Evolutionary conservation across 1,284 basidiomycete genomes (phyloP), one percentile per base, ranked within the genome.

Genomic region (Rugosomyces carneus): DNA sequence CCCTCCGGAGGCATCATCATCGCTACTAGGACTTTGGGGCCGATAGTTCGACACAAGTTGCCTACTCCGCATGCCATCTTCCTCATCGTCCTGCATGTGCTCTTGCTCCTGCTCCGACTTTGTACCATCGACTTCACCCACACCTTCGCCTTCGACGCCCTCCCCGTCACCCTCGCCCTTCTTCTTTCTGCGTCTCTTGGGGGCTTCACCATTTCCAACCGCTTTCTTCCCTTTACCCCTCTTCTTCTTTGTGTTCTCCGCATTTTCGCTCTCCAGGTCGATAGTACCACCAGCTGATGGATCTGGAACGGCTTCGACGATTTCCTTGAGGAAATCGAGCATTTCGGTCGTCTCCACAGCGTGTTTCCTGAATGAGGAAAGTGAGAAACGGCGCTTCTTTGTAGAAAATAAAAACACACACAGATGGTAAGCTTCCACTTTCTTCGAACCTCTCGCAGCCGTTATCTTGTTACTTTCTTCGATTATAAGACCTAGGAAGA

Each of bases 291-390:
- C 86, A 37, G 84, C 83, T 5, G 86, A 86, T 0, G 93, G 93
- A 64, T 98, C 95, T 0, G 92, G 86, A 1, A 97, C 84, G 37
- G 75, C 72, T 59, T 88, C 84, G n/a, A 97, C 93, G 45, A 97
- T 83, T 60, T 98, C 94, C 61, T 93, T 91, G 38, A 98, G 76
- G 64, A 99, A 99, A 67, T 99, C 95, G 52, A 98, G 84, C 70
- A 85, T 89, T 51, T 93, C 85, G 26, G 84, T 89, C 8, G 82
- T 85, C 53, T 93, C 85, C 6, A 98, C 84, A 0, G 94, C 90
- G 56, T 94, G 88, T 75, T 99, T 99, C 52, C 95, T 98, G 62
- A 20, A 38, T n/a, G 13, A 29, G 24, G 20, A 18, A 1, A 45
- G 40, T 42, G 34, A 16, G 8, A 42, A 26, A 18, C 34, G 34